Percentiles rank a stretch among this genome's conserved stretches.
phyloP scores from a whole-genome alignment of 1,139 yeast genomes.

The Ogataea hybrid region DNA sequence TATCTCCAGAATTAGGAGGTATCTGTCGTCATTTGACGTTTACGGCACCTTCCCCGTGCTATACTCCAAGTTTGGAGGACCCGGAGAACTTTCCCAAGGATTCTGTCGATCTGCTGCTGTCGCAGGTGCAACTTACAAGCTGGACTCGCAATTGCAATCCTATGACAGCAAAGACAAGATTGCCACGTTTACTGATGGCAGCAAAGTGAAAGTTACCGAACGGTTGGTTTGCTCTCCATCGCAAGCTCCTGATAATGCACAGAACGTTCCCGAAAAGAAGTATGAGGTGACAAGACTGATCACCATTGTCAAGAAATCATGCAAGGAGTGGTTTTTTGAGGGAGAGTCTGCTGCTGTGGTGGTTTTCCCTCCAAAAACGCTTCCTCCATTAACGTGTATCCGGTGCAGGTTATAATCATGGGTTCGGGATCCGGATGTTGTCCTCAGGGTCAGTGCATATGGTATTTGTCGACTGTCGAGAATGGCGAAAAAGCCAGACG shows the following conservation, averaged over 20 bases:
- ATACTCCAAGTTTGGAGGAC: conserved; percentile 92
- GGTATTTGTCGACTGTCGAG: conserved; percentile 86
- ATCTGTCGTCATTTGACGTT: conserved; percentile 81
- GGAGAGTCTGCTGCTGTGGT: conserved; percentile 83
- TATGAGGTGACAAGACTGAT: conserved; percentile 69
- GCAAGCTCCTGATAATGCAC: conserved; percentile 51
- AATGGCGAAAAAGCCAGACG: conserved; percentile 66
- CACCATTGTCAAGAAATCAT: conserved; percentile 81
- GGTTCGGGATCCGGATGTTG: conserved; percentile 91
- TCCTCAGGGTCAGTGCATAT: conserved; percentile 82
- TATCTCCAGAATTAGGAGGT: conserved; percentile 75
- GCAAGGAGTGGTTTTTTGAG: conserved; percentile 88
- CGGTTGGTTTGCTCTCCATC: conserved; percentile 71
- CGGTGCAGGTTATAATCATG: conserved; percentile 84
- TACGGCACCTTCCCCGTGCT: conserved; percentile 94
- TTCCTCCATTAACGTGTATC: conserved; percentile 62
- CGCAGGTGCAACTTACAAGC: conserved; percentile 92
- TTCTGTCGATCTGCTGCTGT: conserved; percentile 98
- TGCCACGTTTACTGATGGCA: conserved; percentile 77
- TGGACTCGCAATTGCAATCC: conserved; percentile 61
- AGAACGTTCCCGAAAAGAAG: conserved; percentile 37
- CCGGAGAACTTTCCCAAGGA: conserved; percentile 95
- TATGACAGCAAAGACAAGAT: conserved; percentile 64
- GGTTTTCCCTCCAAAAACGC: conserved; percentile 88
- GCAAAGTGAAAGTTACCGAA: conserved; percentile 70